phyloP scores from a whole-genome alignment of 2,329 filamentous ascomycete genomes.

The Neonectria punicea region DNA sequence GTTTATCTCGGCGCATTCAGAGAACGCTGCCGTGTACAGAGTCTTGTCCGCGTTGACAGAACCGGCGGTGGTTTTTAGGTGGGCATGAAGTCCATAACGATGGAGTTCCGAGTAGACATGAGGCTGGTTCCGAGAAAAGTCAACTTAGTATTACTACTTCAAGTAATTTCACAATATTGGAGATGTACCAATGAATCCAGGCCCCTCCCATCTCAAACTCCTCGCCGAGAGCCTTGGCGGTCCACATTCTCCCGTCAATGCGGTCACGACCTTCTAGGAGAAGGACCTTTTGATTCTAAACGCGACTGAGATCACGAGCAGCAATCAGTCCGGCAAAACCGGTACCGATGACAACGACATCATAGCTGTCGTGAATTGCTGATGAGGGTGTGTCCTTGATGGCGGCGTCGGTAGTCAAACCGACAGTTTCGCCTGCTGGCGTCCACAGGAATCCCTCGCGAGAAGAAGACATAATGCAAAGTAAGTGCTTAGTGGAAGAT shows the following conservation, averaged over 20 bases:
- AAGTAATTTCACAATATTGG: background rate
- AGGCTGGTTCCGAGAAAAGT: constrained; percentile 26
- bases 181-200: constrained; percentile 51
- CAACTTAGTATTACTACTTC: background rate
- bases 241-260: constrained; percentile 56
- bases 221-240: constrained; percentile 45
- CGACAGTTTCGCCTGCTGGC: background rate
- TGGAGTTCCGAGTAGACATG: constrained; percentile 31
- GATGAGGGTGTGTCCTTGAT: constrained; percentile 9
- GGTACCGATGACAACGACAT: constrained; percentile 29
- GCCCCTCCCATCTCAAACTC: constrained; percentile 55
- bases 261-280: constrained; percentile 53
- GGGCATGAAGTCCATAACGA: constrained; percentile 30
- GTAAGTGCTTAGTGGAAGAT: background rate
- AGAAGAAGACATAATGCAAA: constrained; percentile 18
- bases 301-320: constrained; percentile 15
- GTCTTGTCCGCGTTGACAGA: constrained; percentile 19
- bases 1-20: background rate
- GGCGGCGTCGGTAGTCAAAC: constrained; percentile 28
- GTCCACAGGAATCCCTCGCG: constrained; percentile 33
- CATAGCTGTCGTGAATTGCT: constrained; percentile 4
- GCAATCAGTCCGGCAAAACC: constrained; percentile 28
- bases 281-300: constrained; percentile 35
- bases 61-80: constrained; percentile 30
- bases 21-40: constrained; percentile 6